phyloP scores from a whole-genome alignment of 2,329 filamentous ascomycete genomes.

The Fusarium sp. region DNA sequence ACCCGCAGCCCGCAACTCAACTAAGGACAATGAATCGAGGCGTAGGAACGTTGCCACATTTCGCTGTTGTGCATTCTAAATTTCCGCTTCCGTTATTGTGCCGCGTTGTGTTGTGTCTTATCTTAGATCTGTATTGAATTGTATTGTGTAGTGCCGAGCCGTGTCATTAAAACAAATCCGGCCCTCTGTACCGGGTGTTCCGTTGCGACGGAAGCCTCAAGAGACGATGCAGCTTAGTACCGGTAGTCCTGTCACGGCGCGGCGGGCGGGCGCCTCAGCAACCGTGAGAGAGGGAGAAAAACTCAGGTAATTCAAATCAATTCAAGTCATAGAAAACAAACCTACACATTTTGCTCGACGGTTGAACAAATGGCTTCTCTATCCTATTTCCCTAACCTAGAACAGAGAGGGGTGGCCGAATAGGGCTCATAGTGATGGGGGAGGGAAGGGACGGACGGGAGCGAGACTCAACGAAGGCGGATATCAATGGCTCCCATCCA shows the following conservation, averaged over 20 bases:
- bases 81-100: constrained; percentile 5
- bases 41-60: background rate
- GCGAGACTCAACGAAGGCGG: constrained; percentile 28
- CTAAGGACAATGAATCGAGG: constrained; percentile 5
- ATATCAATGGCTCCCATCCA: constrained; percentile 19
- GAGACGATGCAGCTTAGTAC: background rate
- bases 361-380: constrained; percentile 27
- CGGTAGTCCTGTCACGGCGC: constrained; percentile 2
- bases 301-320: constrained; percentile 1
- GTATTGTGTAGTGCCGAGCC: background rate
- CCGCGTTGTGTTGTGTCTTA: background rate
- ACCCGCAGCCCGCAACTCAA: background rate
- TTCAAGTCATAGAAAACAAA: constrained; percentile 7
- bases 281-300: background rate
- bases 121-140: background rate
- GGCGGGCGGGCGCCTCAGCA: constrained; percentile 7
- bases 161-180: constrained; percentile 4
- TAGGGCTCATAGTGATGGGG: background rate
- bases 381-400: constrained; percentile 17
- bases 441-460: constrained; percentile 26
- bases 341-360: constrained; percentile 24
- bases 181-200: constrained; percentile 18
- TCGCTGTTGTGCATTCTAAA: background rate
- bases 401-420: constrained; percentile 29
- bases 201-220: background rate